These are phyloP conservation scores for Aspergillus avenaceus DNA, from an alignment of 495 filamentous ascomycete genomes.

Conservation along the genomic window DNA sequence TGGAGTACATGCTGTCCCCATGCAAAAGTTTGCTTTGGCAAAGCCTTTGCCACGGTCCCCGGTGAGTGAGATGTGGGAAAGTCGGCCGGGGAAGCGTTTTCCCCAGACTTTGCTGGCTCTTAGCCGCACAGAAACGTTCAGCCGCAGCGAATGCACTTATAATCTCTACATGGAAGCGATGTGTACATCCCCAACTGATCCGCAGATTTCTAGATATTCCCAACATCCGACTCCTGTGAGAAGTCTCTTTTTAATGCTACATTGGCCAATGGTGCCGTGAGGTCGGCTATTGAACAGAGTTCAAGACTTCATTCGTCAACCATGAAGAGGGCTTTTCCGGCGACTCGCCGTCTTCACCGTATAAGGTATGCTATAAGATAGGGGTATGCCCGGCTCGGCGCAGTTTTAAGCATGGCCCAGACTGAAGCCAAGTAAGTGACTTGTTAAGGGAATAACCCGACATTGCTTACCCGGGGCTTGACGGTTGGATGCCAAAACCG, in stretches of 20 bases:
- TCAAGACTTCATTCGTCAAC: neutral
- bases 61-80: conserved; percentile 14
- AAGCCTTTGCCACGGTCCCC: neutral
- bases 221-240: neutral
- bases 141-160: conserved; percentile 3
- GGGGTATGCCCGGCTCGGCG: too few relatives aligned
- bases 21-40: neutral
- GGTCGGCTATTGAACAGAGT: neutral
- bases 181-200: neutral
- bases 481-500: neutral
- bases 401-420: too few relatives aligned
- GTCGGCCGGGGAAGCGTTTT: conserved; percentile 34
- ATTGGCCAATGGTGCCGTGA: neutral
- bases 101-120: conserved; percentile 18
- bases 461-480: neutral
- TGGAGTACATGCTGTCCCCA: neutral
- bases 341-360: neutral
- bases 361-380: neutral
- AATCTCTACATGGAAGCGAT: neutral
- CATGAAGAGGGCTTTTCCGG: neutral
- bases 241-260: neutral
- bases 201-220: neutral
- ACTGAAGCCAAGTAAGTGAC: neutral
- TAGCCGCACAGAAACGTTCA: conserved; percentile 12
- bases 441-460: neutral